phyloP scores from a whole-genome alignment of 2,329 filamentous ascomycete species.

The Claviceps arundinis region DNA sequence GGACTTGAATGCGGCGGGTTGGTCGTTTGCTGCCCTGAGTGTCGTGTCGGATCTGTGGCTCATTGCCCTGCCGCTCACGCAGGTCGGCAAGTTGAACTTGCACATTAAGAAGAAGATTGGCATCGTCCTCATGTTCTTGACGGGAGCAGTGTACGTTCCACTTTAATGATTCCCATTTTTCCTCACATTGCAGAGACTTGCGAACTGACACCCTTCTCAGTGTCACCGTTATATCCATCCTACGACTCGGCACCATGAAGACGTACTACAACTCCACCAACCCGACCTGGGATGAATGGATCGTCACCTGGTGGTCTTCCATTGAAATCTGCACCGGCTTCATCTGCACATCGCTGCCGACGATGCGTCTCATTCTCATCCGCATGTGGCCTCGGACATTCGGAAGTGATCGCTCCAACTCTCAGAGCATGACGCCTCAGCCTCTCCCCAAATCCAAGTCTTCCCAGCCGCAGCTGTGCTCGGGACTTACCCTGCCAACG shows the following conservation, averaged over 20 bases:
- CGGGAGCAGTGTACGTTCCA: conserved; percentile 1
- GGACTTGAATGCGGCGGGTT: background rate
- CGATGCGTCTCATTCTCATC: conserved; percentile 1
- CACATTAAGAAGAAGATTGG: conserved; percentile 5
- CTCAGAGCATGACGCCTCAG: background rate
- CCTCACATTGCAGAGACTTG: too few species aligned
- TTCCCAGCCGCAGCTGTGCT: background rate
- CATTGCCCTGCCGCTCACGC: conserved; percentile 3
- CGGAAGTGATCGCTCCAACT: background rate
- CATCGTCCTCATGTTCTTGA: conserved; percentile 3
- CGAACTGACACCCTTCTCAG: background rate
- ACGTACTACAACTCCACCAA: conserved; percentile 1
- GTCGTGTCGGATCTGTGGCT: conserved; percentile 3
- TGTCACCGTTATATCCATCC: conserved; percentile 2
- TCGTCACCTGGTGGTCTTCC: conserved; percentile 1
- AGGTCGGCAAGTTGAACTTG: background rate
- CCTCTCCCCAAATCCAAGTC: background rate
- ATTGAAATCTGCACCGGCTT: conserved; percentile 2
- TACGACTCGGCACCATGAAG: conserved; percentile 1
- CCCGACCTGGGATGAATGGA: conserved; percentile 3
- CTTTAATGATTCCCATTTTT: too few species aligned
- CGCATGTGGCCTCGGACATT: background rate
- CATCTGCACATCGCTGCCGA: conserved; percentile 4
- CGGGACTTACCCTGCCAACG: background rate
- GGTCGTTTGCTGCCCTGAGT: background rate